A percentile compares a stretch with the other conserved stretches of the same genome.
These are phyloP conservation scores for Boletus rufocinnamomeus DNA, from an alignment of 768 basidiomycete genomes.

Conservation along the genomic window DNA sequence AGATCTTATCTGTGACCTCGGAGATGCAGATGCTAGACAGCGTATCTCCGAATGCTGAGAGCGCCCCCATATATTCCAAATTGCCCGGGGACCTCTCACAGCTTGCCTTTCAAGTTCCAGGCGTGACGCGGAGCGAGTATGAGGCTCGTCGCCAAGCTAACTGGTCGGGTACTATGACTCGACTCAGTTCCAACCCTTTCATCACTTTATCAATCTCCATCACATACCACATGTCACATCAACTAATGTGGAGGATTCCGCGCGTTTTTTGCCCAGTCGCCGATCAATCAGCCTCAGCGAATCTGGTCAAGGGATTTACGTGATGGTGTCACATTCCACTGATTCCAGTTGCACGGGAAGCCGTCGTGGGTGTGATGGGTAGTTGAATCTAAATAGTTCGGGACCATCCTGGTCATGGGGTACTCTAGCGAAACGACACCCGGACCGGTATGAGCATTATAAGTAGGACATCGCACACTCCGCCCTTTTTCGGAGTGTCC, in stretches of 20 bases:
- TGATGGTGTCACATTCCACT: not conserved
- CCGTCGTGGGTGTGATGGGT: conserved; percentile 12
- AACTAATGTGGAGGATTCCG: not conserved
- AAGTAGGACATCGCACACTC: conserved; percentile 13
- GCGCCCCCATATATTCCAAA: not conserved
- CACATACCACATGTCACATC: not conserved
- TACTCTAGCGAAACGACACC: not conserved
- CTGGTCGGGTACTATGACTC: not conserved
- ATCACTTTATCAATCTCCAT: not conserved
- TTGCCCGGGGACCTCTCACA: not conserved
- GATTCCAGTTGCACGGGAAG: conserved; percentile 12
- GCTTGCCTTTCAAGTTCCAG: not conserved
- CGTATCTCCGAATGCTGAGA: not conserved
- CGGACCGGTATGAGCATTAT: conserved; percentile 17
- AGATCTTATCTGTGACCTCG: not conserved
- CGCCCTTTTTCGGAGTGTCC: not conserved
- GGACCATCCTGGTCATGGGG: conserved; percentile 20
- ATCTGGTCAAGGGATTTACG: not conserved
- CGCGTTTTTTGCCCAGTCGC: not conserved
- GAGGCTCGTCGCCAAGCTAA: not conserved
- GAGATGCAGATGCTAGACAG: not conserved
- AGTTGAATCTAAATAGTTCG: conserved; percentile 8
- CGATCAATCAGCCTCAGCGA: not conserved
- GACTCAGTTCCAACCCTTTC: not conserved
- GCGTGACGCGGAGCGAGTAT: not conserved